phyloP scores from a whole-genome alignment of 129 eudicot genomes.

The Centella asiatica region DNA sequence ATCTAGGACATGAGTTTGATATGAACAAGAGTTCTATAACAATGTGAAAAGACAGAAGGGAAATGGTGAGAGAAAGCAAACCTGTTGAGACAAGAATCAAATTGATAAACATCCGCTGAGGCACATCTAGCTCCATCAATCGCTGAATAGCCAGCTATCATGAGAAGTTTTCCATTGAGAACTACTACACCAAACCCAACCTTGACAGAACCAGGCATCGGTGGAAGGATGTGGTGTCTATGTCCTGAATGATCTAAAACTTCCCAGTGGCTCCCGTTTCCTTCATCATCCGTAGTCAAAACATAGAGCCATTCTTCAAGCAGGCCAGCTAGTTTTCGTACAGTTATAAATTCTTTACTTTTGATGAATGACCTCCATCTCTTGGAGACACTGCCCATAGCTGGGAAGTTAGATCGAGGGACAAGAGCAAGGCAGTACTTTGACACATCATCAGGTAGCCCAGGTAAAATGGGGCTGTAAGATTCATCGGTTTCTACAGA shows the following conservation, averaged over 20 bases:
- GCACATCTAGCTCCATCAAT: constrained; percentile 45
- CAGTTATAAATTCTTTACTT: constrained; percentile 74
- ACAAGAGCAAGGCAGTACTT: constrained; percentile 92
- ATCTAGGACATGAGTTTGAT: not conserved
- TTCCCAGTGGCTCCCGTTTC: constrained; percentile 84
- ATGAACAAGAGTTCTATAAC: not conserved
- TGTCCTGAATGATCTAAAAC: constrained; percentile 75
- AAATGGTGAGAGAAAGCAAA: constrained; percentile 12
- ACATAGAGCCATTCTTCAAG: constrained; percentile 92
- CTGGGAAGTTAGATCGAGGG: constrained; percentile 64
- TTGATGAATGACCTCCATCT: constrained; percentile 73
- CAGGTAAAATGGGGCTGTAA: constrained; percentile 66
- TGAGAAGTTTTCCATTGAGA: constrained; percentile 82
- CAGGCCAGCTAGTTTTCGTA: constrained; percentile 69
- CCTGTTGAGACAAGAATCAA: constrained; percentile 96
- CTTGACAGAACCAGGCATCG: constrained; percentile 74
- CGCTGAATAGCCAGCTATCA: constrained; percentile 64
- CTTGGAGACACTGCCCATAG: constrained; percentile 79
- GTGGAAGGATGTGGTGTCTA: constrained; percentile 42
- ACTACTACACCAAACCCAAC: constrained; percentile 66
- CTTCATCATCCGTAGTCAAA: constrained; percentile 54
- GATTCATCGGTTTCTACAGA: constrained; percentile 30
- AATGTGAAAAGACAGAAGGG: constrained; percentile 9
- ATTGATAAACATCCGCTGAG: constrained; percentile 71
- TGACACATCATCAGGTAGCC: constrained; percentile 92